Evolutionary conservation across 257 asterid genomes (phyloP).

Genomic region (Orobanche coerulescens): DNA sequence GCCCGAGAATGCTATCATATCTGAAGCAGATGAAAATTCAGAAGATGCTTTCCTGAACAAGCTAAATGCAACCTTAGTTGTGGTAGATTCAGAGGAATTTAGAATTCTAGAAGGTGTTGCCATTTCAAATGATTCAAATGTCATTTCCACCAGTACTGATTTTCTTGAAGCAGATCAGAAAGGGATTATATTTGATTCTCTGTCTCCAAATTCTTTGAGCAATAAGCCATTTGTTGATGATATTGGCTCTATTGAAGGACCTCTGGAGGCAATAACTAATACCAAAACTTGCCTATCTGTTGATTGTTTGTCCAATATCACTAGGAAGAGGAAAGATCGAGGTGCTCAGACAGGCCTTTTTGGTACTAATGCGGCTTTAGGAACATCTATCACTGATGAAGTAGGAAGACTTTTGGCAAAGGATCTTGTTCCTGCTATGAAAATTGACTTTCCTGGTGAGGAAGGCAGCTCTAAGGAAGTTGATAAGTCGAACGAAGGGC

Average conservation of each 20-base stretch:
- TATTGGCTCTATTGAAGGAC: conserved; percentile 21
- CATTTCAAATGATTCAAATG: conserved; percentile 25
- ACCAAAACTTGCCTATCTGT: conserved; percentile 18
- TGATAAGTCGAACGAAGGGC: conserved; percentile 20
- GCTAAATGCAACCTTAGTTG: conserved; percentile 20
- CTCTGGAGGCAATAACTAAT: conserved; percentile 20
- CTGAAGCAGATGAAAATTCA: conserved; percentile 26
- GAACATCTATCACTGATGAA: conserved; percentile 23
- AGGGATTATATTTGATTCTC: conserved; percentile 13
- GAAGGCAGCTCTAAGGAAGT: conserved; percentile 24
- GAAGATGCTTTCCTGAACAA: conserved; percentile 19
- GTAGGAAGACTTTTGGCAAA: conserved; percentile 15
- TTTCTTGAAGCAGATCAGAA: conserved; percentile 23
- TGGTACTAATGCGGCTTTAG: conserved; percentile 17
- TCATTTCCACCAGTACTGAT: conserved; percentile 19
- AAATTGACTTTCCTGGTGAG: conserved; percentile 26
- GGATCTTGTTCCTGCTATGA: conserved; percentile 31
- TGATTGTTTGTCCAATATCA: conserved; percentile 26
- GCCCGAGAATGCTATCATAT: conserved; percentile 21
- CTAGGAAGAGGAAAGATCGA: conserved; percentile 40
- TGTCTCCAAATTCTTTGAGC: conserved; percentile 20
- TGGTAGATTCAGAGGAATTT: conserved; percentile 18
- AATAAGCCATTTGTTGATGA: conserved; percentile 15
- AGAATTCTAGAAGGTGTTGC: conserved; percentile 21
- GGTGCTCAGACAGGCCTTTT: conserved; percentile 28